Percentiles rank a stretch among this genome's conserved stretches.
phyloP scores from a whole-genome alignment of 169 alveolate species.

The Plasmodium malariae region DNA sequence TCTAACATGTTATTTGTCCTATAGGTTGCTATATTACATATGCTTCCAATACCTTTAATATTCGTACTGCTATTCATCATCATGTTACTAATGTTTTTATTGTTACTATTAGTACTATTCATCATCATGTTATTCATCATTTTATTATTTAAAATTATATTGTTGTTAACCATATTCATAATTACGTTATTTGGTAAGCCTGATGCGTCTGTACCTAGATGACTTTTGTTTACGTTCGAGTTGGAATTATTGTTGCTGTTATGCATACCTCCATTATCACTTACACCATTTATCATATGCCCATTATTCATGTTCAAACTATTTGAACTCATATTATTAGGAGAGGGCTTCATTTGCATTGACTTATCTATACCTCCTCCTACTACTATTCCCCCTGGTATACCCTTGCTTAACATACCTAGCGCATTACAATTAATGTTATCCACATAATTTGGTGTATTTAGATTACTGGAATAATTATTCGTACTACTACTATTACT shows the following conservation, averaged over 20 bases:
- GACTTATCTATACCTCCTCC: slow-evolving; percentile 33
- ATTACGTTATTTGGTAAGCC: slow-evolving; percentile 5
- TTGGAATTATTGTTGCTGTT: not conserved
- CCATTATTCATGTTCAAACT: slow-evolving; percentile 6
- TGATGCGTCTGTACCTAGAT: not conserved
- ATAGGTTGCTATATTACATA: slow-evolving; percentile 12
- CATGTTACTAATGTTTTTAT: not conserved
- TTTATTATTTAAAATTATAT: not conserved
- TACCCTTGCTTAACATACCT: not conserved
- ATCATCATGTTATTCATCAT: slow-evolving; percentile 7
- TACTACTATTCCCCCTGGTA: too few species aligned
- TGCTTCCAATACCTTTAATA: slow-evolving; percentile 21
- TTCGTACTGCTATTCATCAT: not conserved
- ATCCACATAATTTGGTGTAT: slow-evolving; percentile 19
- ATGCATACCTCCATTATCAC: not conserved
- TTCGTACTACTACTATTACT: not conserved
- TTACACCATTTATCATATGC: not conserved
- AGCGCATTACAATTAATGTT: slow-evolving; percentile 3
- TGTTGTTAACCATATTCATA: slow-evolving; percentile 41
- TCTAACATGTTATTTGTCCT: slow-evolving; percentile 11
- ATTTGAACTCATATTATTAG: slow-evolving; percentile 7
- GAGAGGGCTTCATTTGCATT: slow-evolving; percentile 15
- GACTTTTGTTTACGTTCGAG: not conserved
- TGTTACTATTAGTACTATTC: not conserved
- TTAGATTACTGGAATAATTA: not conserved